These are phyloP conservation scores for Didymella pomorum DNA, from an alignment of 2,329 filamentous ascomycete species.

Conservation along the genomic window DNA sequence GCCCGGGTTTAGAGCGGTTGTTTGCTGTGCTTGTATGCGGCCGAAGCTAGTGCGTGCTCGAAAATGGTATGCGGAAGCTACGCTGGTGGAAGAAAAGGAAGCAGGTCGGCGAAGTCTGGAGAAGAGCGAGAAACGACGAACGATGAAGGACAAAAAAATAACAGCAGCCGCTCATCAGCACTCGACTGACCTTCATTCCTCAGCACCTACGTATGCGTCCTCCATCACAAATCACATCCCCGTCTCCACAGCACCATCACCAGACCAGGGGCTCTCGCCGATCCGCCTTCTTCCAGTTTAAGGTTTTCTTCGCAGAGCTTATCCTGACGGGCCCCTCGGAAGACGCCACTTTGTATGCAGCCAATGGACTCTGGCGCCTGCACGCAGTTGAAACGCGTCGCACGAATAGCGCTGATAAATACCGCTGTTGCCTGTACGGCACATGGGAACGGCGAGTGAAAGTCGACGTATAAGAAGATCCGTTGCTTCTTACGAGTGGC, in stretches of 20 bases:
- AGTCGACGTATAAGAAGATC: constrained; percentile 4
- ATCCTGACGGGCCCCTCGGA: constrained; percentile 1
- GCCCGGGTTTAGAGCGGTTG: not conserved
- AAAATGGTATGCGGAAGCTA: not conserved
- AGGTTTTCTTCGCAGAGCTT: constrained; percentile 17
- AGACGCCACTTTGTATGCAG: not conserved
- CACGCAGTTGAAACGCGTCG: not conserved
- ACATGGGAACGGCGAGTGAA: not conserved
- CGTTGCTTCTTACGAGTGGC: not conserved
- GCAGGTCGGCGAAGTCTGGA: not conserved
- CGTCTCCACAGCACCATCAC: constrained; percentile 10
- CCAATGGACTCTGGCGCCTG: not conserved
- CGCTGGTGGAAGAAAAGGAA: not conserved
- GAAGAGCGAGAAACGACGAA: not conserved
- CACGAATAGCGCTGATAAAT: constrained; percentile 14
- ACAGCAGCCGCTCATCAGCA: not conserved
- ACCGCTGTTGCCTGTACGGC: not conserved
- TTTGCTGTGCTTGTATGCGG: not conserved
- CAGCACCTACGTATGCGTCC: constrained; percentile 11
- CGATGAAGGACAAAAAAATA: not conserved
- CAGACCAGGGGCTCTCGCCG: not conserved
- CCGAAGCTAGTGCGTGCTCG: not conserved
- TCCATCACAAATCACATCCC: constrained; percentile 10
- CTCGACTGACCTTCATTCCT: constrained; percentile 4
- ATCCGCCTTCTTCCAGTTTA: constrained; percentile 9